These are phyloP conservation scores for Basipetospora chlamydospora DNA, from an alignment of 2,329 filamentous ascomycete genomes.

Conservation along the genomic window DNA sequence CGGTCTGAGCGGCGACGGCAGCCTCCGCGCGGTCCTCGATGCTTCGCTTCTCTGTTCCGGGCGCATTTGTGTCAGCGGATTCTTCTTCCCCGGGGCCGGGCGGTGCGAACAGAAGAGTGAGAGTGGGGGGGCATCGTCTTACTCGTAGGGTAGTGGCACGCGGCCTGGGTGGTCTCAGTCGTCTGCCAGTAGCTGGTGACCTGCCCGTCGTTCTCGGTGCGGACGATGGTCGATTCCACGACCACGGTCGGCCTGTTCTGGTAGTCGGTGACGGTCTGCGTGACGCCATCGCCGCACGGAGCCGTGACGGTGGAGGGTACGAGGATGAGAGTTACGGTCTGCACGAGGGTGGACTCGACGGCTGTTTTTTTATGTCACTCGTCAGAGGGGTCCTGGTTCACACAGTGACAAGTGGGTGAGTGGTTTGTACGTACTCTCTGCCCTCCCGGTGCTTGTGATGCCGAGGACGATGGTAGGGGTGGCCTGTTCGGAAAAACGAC, in stretches of 20 bases:
- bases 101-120: neutral
- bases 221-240: slow-evolving; percentile 15
- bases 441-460: slow-evolving; percentile 21
- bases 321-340: slow-evolving; percentile 20
- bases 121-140: slow-evolving; percentile 3
- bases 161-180: slow-evolving; percentile 17
- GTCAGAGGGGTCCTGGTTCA: neutral
- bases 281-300: slow-evolving; percentile 16
- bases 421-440: slow-evolving; percentile 17
- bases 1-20: slow-evolving; percentile 17
- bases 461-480: slow-evolving; percentile 22
- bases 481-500: slow-evolving; percentile 13
- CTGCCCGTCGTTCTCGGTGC: slow-evolving; percentile 18
- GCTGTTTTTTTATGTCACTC: slow-evolving; percentile 9
- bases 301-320: slow-evolving; percentile 18
- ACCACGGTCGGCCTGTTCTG: slow-evolving; percentile 17
- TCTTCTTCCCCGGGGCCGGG: too few species aligned
- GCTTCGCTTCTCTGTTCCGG: slow-evolving; percentile 5
- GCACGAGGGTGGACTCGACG: slow-evolving; percentile 12
- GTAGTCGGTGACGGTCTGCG: slow-evolving; percentile 20
- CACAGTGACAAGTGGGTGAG: neutral
- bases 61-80: neutral
- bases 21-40: slow-evolving; percentile 9
- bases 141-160: slow-evolving; percentile 19
- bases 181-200: slow-evolving; percentile 18